These are phyloP conservation scores for Termitomyces sp. DNA, from an alignment of 768 basidiomycete genomes.

Conservation along the genomic window DNA sequence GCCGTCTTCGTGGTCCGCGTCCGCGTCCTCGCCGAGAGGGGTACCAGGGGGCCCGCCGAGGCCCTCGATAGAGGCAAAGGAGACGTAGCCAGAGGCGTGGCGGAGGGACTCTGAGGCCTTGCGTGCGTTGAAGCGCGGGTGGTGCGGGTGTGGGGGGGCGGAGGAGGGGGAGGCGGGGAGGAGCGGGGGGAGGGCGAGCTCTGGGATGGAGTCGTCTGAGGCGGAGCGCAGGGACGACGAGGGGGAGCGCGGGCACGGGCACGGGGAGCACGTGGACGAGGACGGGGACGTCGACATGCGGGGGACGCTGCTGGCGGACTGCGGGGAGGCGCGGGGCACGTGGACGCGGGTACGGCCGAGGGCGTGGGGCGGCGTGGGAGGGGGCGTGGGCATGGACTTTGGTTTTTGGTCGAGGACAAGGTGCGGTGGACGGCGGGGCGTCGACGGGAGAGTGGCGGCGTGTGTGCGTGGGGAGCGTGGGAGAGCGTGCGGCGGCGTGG, in stretches of 20 bases:
- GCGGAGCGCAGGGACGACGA: not conserved
- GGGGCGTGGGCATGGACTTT: constrained; percentile 10
- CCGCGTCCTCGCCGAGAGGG: constrained; percentile 10
- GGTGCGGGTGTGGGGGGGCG: not conserved
- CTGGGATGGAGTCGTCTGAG: constrained; percentile 5
- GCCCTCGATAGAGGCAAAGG: constrained; percentile 63
- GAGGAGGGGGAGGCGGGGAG: not conserved
- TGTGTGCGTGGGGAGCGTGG: constrained; percentile 1
- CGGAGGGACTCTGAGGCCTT: constrained; percentile 53
- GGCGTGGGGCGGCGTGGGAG: constrained; percentile 20
- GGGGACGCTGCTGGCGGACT: no score
- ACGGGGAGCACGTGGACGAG: not conserved
- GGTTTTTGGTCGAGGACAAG: not conserved
- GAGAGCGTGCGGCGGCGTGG: not conserved
- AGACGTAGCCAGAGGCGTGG: constrained; percentile 57
- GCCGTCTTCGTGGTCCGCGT: not conserved
- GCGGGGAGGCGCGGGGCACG: not conserved
- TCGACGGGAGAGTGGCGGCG: constrained; percentile 2
- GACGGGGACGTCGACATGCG: no score
- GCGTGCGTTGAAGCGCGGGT: constrained; percentile 51
- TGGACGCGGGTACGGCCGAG: not conserved
- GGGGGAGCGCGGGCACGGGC: not conserved
- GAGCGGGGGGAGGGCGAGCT: not conserved
- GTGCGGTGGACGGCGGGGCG: not conserved
- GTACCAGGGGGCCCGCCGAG: constrained; percentile 52